These are phyloP conservation scores for Salvia miltiorrhiza DNA, from an alignment of 257 asterid genomes.

Conservation along the genomic window DNA sequence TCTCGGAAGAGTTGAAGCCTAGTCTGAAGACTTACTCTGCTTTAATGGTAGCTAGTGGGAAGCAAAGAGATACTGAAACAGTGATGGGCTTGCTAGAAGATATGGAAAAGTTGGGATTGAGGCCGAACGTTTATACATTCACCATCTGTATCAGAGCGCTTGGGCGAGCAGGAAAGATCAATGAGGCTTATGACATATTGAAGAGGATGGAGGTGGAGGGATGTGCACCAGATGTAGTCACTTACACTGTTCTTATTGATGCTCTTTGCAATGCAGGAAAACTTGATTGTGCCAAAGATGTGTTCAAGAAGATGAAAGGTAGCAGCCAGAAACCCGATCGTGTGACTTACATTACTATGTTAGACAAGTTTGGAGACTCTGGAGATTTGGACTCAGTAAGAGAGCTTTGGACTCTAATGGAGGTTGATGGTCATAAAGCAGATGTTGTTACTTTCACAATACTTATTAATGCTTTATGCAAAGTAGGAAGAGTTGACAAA, in stretches of 20 bases:
- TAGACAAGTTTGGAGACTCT: slow-evolving; percentile 69
- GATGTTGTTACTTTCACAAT: slow-evolving; percentile 89
- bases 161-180: slow-evolving; percentile 84
- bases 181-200: slow-evolving; percentile 60
- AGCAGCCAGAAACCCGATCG: slow-evolving; percentile 85
- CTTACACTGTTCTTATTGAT: slow-evolving; percentile 90
- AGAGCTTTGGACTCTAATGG: slow-evolving; percentile 73
- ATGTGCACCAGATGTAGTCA: slow-evolving; percentile 90
- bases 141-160: slow-evolving; percentile 92
- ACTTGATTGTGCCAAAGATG: slow-evolving; percentile 63
- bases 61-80: slow-evolving; percentile 67
- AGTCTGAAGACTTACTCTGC: slow-evolving; percentile 96
- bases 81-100: slow-evolving; percentile 75
- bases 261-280: slow-evolving; percentile 93
- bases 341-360: slow-evolving; percentile 84
- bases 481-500: slow-evolving; percentile 60
- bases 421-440: slow-evolving; percentile 70
- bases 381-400: slow-evolving; percentile 69
- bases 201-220: slow-evolving; percentile 86
- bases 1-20: slow-evolving; percentile 75
- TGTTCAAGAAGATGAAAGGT: slow-evolving; percentile 69
- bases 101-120: slow-evolving; percentile 77
- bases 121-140: slow-evolving; percentile 88
- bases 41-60: slow-evolving; percentile 91
- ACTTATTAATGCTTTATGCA: slow-evolving; percentile 75